Conservation (phyloP, 495 filamentous ascomycete genomes). For the Hyaloscypha finlandica region DNA sequence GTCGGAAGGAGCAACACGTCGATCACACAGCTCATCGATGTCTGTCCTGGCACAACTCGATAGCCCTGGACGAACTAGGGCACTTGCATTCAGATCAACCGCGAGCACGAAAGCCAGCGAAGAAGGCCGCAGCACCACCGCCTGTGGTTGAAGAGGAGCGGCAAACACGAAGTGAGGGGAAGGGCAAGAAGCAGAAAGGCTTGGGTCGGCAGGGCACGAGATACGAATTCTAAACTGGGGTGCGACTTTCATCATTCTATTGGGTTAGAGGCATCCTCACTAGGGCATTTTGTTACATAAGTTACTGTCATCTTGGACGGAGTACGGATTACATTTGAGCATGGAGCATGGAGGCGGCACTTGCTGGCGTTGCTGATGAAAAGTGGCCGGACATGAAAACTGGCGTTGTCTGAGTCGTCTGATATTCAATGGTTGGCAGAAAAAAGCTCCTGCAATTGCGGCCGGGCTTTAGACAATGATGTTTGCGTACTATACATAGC, state of each 20-base stretch:
- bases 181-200: slow-evolving; percentile 49
- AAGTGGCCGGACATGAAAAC: background rate
- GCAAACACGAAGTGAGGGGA: slow-evolving; percentile 44
- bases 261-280: background rate
- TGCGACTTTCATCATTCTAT: background rate
- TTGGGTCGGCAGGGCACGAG: slow-evolving; percentile 18
- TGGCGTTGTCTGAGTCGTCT: background rate
- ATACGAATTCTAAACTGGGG: slow-evolving; percentile 16
- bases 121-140: slow-evolving; percentile 41
- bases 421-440: background rate
- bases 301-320: background rate
- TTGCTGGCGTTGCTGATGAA: background rate
- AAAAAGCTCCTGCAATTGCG: background rate
- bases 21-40: slow-evolving; percentile 65
- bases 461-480: background rate
- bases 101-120: slow-evolving; percentile 60
- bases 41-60: slow-evolving; percentile 78
- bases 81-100: slow-evolving; percentile 82
- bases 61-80: slow-evolving; percentile 72
- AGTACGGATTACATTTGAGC: background rate
- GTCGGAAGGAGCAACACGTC: slow-evolving; percentile 69
- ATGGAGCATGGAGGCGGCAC: background rate
- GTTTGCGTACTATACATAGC: background rate
- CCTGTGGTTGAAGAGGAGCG: slow-evolving; percentile 36
- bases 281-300: background rate